Evolutionary conservation across 1,284 basidiomycete species (phyloP).

Genomic region (Leccinum fuscescens): DNA sequence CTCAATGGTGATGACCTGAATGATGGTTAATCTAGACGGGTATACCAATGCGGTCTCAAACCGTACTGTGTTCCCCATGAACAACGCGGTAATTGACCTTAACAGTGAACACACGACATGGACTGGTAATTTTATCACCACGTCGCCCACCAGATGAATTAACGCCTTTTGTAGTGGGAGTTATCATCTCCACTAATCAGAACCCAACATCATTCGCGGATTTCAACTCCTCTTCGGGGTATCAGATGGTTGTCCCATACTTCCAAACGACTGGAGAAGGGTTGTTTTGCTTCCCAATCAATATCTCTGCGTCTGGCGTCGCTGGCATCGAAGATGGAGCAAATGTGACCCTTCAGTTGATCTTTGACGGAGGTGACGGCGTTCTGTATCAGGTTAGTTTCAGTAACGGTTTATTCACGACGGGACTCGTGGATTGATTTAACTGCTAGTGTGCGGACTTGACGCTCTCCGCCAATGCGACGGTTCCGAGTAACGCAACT

Average conservation of each 20-base stretch:
- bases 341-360: slow-evolving; percentile 48
- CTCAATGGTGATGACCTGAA: slow-evolving; percentile 1
- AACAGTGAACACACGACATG: slow-evolving; percentile 41
- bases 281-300: slow-evolving; percentile 51
- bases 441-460: slow-evolving; percentile 31
- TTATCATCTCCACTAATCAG: slow-evolving; percentile 41
- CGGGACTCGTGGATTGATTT: neutral
- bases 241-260: slow-evolving; percentile 38
- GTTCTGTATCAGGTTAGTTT: slow-evolving; percentile 48
- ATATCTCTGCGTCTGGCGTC: slow-evolving; percentile 45
- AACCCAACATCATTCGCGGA: slow-evolving; percentile 54
- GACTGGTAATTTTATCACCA: slow-evolving; percentile 32
- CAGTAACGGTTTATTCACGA: neutral
- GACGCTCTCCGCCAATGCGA: slow-evolving; percentile 27
- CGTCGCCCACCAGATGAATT: neutral
- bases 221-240: slow-evolving; percentile 45
- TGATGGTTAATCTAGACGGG: slow-evolving; percentile 38
- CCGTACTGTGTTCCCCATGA: slow-evolving; percentile 58
- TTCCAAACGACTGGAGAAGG: slow-evolving; percentile 48
- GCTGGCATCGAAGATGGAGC: slow-evolving; percentile 46
- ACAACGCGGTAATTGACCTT: slow-evolving; percentile 41
- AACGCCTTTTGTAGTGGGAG: slow-evolving; percentile 35
- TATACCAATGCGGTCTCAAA: slow-evolving; percentile 41
- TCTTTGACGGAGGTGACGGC: slow-evolving; percentile 53
- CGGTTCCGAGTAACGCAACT: slow-evolving; percentile 26